Base-by-base conservation (phyloP, 2,329 filamentous ascomycete species). In the Aureobasidium sp. region DNA sequence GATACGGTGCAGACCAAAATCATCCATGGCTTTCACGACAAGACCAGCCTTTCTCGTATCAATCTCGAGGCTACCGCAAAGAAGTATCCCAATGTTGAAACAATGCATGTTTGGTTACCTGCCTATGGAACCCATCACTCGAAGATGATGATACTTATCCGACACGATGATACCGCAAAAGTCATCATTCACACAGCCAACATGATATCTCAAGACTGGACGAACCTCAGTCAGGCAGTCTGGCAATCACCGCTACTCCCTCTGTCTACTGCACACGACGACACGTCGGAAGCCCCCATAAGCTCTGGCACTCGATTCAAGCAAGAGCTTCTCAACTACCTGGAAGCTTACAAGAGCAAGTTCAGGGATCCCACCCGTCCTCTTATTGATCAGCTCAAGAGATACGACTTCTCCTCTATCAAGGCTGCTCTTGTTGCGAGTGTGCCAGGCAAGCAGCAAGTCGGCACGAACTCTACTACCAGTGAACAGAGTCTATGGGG, bases 111-210 rank as follows among this genome's bases (percentile, higher is more conserved):
- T 0, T 90, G 85, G 63, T 88, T 96, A 82, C 88, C 90, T 0
- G 89, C 93, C 66, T 95, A 91, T 70, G 91, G 91, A 2, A 96
- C 91, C 0, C 91, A 96, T 72, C 91, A 86, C 69, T 81, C 88
- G 14, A 94, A 96, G 74, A 94, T 96, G 89, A 83, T 96, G 73
- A 78, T 96, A n/a, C 74, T 96, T 4, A 79, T 96, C 64, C 82
- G 89, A 5, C 85, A 89, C 71, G 90, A 96, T 70, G 85, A 88
- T 64, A 83, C 81, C 0, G 89, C 87, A 0, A 88, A 95, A 73
- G 77, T 96, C 6, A 75, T 95, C 61, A 91, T 96, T 33, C 90
- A 95, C 68, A 96, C 91, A 0, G 90, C 91, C 19, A 96, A 96
- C 68, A 91, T 96, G 87, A 93, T 96, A n/a, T 70, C 81, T 4